These are phyloP conservation scores for Pneumocystis oryctolagi DNA, from an alignment of 1,139 yeast genomes.

Conservation along the genomic window DNA sequence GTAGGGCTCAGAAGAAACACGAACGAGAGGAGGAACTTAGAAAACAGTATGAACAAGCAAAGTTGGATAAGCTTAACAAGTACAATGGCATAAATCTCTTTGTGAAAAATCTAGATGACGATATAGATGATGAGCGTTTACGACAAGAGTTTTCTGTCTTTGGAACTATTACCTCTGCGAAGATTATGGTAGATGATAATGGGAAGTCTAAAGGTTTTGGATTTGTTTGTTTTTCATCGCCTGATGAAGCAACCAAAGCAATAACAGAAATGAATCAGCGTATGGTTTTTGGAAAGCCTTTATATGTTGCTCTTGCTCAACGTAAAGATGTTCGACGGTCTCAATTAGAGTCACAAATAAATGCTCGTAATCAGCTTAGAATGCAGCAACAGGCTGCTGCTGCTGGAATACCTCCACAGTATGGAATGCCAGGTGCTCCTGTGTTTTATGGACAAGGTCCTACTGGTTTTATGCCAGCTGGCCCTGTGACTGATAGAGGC, in stretches of 20 bases:
- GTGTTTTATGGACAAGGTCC: constrained; percentile 43
- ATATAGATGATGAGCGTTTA: constrained; percentile 79
- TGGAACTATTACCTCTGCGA: constrained; percentile 91
- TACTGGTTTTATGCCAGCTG: constrained; percentile 69
- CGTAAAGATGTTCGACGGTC: constrained; percentile 96
- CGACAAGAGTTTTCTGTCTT: constrained; percentile 85
- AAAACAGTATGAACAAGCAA: constrained; percentile 84
- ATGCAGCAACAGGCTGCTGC: constrained; percentile 76
- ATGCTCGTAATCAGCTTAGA: constrained; percentile 97
- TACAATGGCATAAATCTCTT: constrained; percentile 97
- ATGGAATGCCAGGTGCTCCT: constrained; percentile 55
- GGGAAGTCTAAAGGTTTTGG: constrained; percentile 98
- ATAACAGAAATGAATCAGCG: constrained; percentile 97
- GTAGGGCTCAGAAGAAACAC: constrained; percentile 98
- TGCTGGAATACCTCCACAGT: constrained; percentile 63
- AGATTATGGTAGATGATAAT: constrained; percentile 78
- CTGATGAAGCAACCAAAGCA: constrained; percentile 98
- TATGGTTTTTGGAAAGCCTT: constrained; percentile 89
- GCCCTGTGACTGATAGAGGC: constrained; percentile 30
- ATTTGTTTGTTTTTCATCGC: constrained; percentile 92
- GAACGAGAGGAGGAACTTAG: constrained; percentile 95
- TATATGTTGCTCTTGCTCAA: constrained; percentile 97
- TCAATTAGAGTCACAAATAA: constrained; percentile 94
- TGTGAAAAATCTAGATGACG: constrained; percentile 89
- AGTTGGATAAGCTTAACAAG: constrained; percentile 83